Conservation (phyloP, 768 basidiomycete species). For the Suillus subalutaceus region DNA sequence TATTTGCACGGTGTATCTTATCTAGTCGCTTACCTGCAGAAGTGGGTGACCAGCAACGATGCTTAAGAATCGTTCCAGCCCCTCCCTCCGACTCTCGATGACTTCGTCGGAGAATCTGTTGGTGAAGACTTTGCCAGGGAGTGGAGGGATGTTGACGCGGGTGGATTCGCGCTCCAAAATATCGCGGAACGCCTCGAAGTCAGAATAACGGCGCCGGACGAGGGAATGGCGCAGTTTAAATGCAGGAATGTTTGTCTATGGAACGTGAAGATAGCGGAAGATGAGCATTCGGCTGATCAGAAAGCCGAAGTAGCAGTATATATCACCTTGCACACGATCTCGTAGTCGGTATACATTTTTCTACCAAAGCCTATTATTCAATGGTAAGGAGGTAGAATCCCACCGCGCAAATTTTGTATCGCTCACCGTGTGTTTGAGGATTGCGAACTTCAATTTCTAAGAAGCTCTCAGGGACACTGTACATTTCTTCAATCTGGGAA, state of each 20-base stretch:
- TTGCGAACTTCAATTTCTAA: constrained; percentile 97
- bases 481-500: constrained; percentile 94
- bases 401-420: not conserved
- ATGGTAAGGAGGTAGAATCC: not conserved
- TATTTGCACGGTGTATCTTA: not conserved
- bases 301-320: constrained; percentile 4
- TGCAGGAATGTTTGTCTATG: constrained; percentile 96
- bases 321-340: constrained; percentile 92
- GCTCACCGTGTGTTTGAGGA: constrained; percentile 90
- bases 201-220: constrained; percentile 86
- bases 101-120: constrained; percentile 98
- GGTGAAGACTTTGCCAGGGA: constrained; percentile 98
- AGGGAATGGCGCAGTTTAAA: constrained; percentile 96
- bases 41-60: constrained; percentile 97
- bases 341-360: constrained; percentile 99
- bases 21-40: constrained; percentile 68
- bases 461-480: constrained; percentile 95
- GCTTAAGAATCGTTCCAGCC: constrained; percentile 91
- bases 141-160: constrained; percentile 94
- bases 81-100: constrained; percentile 89
- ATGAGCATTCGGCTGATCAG: constrained; percentile 8
- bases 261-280: constrained; percentile 53
- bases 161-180: constrained; percentile 97
- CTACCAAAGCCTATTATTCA: constrained; percentile 78
- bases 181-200: constrained; percentile 97